phyloP scores from a whole-genome alignment of 352 stramenopile genomes.

The Globisporangium cylindrosporum region DNA sequence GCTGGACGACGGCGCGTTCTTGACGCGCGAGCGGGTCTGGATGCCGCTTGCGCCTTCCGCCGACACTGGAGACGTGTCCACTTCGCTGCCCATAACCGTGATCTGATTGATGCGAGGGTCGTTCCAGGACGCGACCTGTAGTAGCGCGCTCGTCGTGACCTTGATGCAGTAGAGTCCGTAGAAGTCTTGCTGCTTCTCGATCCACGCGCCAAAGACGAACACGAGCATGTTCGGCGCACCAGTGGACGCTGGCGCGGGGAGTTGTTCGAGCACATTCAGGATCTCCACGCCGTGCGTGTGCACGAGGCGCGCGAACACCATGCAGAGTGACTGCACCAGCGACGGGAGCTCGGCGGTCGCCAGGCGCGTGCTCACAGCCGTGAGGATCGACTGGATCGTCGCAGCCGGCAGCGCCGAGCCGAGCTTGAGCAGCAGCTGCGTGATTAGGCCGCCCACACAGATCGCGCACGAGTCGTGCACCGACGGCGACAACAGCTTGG shows the following conservation, averaged over 20 bases:
- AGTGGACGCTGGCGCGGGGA: conserved; percentile 35
- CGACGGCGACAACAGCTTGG: conserved; percentile 61
- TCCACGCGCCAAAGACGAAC: conserved; percentile 82
- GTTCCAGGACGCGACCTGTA: conserved; percentile 76
- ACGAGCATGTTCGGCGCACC: conserved; percentile 52
- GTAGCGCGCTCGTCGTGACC: conserved; percentile 71
- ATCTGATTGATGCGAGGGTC: conserved; percentile 67
- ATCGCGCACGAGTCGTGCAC: conserved; percentile 73
- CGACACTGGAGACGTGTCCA: conserved; percentile 22
- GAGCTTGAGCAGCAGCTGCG: conserved; percentile 75
- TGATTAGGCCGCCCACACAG: conserved; percentile 74
- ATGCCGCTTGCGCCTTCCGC: conserved; percentile 21
- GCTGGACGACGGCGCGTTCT: conserved; percentile 24
- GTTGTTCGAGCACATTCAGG: conserved; percentile 65
- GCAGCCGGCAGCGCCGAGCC: conserved; percentile 47
- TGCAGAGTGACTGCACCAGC: conserved; percentile 75
- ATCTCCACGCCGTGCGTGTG: conserved; percentile 69
- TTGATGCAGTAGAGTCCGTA: conserved; percentile 85
- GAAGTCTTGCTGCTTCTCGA: conserved; percentile 82
- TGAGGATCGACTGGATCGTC: conserved; percentile 76
- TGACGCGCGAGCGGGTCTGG: conserved; percentile 59
- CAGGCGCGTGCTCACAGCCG: conserved; percentile 63
- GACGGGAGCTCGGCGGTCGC: conserved; percentile 65
- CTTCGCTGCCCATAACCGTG: conserved; percentile 50
- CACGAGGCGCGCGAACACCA: conserved; percentile 80